A percentile compares a stretch with the other conserved stretches of the same genome.
phyloP scores from a whole-genome alignment of 177 flowering plant species.

The Vitis hybrid region DNA sequence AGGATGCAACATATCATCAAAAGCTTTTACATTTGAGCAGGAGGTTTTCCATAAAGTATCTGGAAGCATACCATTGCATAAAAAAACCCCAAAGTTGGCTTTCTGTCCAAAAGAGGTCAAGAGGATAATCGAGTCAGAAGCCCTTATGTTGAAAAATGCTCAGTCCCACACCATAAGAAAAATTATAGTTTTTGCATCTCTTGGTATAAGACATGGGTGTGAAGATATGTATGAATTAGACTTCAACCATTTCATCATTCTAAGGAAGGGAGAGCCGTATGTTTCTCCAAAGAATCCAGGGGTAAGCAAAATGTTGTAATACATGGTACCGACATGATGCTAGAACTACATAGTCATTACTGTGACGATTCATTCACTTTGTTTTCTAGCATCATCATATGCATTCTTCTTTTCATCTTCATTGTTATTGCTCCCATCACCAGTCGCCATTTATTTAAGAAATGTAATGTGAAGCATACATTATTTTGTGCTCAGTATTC shows the following conservation, averaged over 20 bases:
- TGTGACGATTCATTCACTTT: background rate
- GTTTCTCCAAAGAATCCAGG: conserved; percentile 46
- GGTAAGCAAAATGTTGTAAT: conserved; percentile 30
- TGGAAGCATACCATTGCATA: conserved; percentile 20
- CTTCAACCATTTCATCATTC: conserved; percentile 54
- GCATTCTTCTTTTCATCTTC: background rate
- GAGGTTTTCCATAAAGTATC: conserved; percentile 21
- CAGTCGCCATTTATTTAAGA: background rate
- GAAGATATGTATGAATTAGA: conserved; percentile 65
- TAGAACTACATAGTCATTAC: background rate
- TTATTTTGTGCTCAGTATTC: background rate
- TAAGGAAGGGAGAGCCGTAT: conserved; percentile 53
- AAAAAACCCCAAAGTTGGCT: conserved; percentile 46
- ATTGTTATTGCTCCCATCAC: background rate
- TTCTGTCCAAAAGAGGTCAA: conserved; percentile 61
- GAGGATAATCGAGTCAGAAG: conserved; percentile 44
- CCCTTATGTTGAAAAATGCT: conserved; percentile 41
- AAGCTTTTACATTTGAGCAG: conserved; percentile 13
- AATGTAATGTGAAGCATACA: background rate
- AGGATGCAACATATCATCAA: conserved; percentile 13
- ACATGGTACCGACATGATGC: background rate
- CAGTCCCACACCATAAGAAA: conserved; percentile 63
- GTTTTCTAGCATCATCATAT: background rate
- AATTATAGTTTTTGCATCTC: conserved; percentile 60
- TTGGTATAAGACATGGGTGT: conserved; percentile 62